Base-by-base conservation (phyloP, 495 filamentous ascomycete species). In the Aspergillus asperescens region DNA sequence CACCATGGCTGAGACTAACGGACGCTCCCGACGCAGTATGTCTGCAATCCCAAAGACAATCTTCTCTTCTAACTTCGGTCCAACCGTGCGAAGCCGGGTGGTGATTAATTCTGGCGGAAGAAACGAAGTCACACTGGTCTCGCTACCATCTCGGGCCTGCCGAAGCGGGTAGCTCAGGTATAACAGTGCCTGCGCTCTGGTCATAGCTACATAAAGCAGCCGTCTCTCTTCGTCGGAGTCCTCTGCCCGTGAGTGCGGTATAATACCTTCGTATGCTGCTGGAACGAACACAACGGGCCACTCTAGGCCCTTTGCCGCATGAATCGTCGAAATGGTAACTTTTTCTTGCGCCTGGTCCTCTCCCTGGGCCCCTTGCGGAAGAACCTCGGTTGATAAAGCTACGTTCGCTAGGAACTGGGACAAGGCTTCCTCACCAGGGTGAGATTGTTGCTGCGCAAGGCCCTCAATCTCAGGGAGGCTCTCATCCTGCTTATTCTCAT, bases 201-300 rank as follows among this genome's bases (percentile, higher is more conserved):
- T 99, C 94, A 99, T 99, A 7, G 92, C 94, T 5, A 99, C 94
- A 64, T 97, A 99, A 0, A 99, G 76, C 44, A 99, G 69, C 44
- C 94, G 74, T 52, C 94, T 75, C 63, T 99, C 94, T 67, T 99
- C 94, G 52, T 92, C 87, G 13, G 76, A 73, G 61, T 97, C 90
- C 41, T 99, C 94, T 9, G 90, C 82, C 55, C 93, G 78, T n/a
- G 85, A 87, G 68, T 99, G 94, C 2, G 94, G 94, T 48, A 97
- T 96, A 15, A 85, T 93, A 12, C 92, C 92, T 27, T 93, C 81
- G 63, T 95, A 96, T 22, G 87, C 84, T 1, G 87, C 88, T 0
- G 94, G 91, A 10, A 99, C 84, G 66, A 99, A 99, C 0, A 99
- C 89, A 8, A 96, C 81, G 1, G 94, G 94, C 94, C 94, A 99